Conservation (phyloP, 345 rosid species). For the Hibiscus mutabilis region DNA sequence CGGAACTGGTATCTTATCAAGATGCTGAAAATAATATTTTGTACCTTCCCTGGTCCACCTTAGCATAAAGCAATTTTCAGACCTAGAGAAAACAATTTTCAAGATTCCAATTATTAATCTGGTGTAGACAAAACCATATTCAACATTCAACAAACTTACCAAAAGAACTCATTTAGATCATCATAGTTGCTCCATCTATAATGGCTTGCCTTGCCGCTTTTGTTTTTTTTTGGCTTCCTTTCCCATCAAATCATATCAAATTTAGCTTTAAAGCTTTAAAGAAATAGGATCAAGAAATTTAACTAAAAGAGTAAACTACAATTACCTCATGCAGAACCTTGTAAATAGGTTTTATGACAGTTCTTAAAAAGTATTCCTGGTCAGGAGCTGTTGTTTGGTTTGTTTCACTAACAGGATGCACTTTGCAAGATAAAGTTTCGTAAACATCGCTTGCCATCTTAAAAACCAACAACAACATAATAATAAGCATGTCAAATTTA, state of each 20-base stretch:
- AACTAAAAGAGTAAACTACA: not conserved
- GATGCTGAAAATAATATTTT: constrained; percentile 63
- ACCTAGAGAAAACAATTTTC: constrained; percentile 41
- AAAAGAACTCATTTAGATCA: constrained; percentile 93
- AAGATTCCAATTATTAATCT: not conserved
- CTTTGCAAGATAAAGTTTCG: constrained; percentile 45
- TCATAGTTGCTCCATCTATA: constrained; percentile 97
- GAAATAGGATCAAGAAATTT: not conserved
- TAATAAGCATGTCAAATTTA: not conserved
- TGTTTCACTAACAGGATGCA: constrained; percentile 42
- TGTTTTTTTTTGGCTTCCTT: constrained; percentile 83
- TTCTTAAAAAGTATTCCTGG: constrained; percentile 73
- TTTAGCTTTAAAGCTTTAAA: constrained; percentile 2
- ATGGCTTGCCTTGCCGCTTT: constrained; percentile 83
- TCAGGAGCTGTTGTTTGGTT: constrained; percentile 44
- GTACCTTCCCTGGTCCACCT: constrained; percentile 57
- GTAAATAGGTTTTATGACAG: constrained; percentile 76
- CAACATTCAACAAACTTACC: constrained; percentile 41
- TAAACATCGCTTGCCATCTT: constrained; percentile 78
- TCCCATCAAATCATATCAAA: constrained; percentile 19
- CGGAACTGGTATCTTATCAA: constrained; percentile 33
- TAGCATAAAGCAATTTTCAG: constrained; percentile 56
- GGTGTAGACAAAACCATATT: not conserved
- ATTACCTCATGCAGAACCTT: constrained; percentile 68
- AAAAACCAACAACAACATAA: constrained; percentile 3